These are phyloP conservation scores for Monoraphidium neglectum DNA, from an alignment of 139 green algal genomes.

Conservation along the genomic window DNA sequence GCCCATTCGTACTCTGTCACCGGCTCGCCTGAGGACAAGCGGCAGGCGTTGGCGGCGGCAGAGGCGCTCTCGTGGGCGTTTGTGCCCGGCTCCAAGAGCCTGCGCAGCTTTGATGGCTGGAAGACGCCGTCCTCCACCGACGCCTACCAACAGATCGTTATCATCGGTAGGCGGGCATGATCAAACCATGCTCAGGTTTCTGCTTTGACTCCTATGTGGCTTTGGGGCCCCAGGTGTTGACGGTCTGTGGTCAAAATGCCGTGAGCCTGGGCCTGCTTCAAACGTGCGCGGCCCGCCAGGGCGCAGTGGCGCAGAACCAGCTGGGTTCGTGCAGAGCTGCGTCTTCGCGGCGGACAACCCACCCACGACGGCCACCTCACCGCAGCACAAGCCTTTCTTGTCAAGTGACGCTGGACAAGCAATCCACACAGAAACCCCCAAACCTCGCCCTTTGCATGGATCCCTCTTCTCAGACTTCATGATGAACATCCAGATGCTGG, in stretches of 20 bases:
- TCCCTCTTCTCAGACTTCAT: slow-evolving; percentile 40
- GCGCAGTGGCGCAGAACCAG: too few species aligned
- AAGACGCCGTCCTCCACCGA: neutral
- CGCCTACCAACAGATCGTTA: too few species aligned
- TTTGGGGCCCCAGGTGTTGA: too few species aligned
- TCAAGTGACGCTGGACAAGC: neutral
- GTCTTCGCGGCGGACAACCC: neutral
- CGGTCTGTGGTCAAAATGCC: too few species aligned
- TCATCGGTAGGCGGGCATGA: too few species aligned
- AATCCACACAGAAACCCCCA: neutral
- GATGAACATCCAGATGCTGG: slow-evolving; percentile 22
- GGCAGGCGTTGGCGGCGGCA: slow-evolving; percentile 5
- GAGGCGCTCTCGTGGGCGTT: slow-evolving; percentile 1
- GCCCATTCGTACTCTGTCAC: slow-evolving; percentile 1
- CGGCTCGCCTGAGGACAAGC: neutral
- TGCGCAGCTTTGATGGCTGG: neutral
- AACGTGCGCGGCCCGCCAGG: too few species aligned
- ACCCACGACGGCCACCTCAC: neutral
- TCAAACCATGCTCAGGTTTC: too few species aligned
- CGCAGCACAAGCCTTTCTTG: neutral
- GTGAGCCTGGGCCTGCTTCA: too few species aligned
- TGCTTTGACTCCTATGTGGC: too few species aligned
- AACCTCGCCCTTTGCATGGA: too few species aligned
- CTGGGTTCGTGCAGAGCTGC: neutral
- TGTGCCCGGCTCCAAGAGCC: neutral